Percentiles rank a stretch among this genome's conserved stretches.
These are phyloP conservation scores for Tuber umbilicatum DNA, from an alignment of 495 filamentous ascomycete species.

Conservation along the genomic window DNA sequence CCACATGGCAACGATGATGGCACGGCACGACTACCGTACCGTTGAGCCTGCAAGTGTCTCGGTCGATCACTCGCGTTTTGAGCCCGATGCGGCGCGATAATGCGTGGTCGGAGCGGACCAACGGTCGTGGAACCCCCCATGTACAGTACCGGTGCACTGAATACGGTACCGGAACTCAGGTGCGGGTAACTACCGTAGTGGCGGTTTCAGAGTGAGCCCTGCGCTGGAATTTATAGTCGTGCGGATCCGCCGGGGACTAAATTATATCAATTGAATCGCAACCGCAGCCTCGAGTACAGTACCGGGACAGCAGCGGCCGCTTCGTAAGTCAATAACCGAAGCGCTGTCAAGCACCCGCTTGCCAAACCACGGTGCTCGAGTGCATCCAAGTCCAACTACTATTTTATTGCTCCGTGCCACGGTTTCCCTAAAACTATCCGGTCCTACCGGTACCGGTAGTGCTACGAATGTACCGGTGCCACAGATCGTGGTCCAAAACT, in stretches of 20 bases:
- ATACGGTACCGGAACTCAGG: not conserved
- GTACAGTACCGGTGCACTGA: not conserved
- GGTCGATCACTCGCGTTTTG: conserved; percentile 2
- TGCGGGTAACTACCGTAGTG: not conserved
- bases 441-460: not conserved
- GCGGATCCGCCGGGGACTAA: too few species aligned
- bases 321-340: not conserved
- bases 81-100: not conserved
- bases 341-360: not conserved
- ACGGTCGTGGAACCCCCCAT: not conserved
- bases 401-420: not conserved
- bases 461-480: not conserved
- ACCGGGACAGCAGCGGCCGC: not conserved
- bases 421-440: not conserved
- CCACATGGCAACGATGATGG: not conserved
- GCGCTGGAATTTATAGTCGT: not conserved
- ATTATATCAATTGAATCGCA: not conserved
- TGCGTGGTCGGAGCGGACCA: not conserved
- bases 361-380: too few species aligned
- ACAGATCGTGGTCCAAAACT: not conserved
- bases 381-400: not conserved
- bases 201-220: not conserved
- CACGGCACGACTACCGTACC: not conserved
- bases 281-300: not conserved
- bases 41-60: too few species aligned